Evolutionary conservation across 1,139 yeast species (phyloP).

Genomic region (Debaryomycetaceae sp.): DNA sequence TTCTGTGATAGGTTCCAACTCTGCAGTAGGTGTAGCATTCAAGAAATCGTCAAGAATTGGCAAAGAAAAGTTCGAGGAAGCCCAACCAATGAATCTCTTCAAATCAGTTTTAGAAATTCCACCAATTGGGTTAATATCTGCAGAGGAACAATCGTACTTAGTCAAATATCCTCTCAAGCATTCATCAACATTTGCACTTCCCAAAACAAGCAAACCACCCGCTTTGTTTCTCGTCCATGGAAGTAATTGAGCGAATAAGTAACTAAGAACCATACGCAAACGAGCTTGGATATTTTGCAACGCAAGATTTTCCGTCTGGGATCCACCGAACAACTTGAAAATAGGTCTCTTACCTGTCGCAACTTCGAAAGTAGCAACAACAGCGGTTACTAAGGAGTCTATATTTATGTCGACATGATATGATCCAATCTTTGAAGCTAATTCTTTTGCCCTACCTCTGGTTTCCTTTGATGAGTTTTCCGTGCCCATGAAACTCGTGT

Average conservation of each 20-base stretch:
- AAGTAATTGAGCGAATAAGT: conserved; percentile 85
- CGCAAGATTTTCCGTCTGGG: conserved; percentile 86
- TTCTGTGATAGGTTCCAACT: conserved; percentile 91
- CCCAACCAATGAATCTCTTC: conserved; percentile 80
- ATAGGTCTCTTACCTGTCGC: conserved; percentile 89
- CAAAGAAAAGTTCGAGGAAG: conserved; percentile 61
- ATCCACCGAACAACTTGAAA: conserved; percentile 90
- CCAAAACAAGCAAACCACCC: conserved; percentile 84
- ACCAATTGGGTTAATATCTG: conserved; percentile 96
- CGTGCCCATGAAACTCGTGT: conserved; percentile 95
- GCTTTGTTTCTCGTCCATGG: conserved; percentile 86
- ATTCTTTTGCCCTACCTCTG: conserved; percentile 72
- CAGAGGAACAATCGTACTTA: conserved; percentile 94
- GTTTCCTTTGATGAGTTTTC: conserved; percentile 88
- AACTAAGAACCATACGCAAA: conserved; percentile 88
- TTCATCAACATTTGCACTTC: conserved; percentile 98
- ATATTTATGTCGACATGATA: conserved; percentile 90
- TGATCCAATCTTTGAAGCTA: conserved; percentile 76
- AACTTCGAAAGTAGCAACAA: conserved; percentile 72
- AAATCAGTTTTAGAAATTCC: conserved; percentile 93
- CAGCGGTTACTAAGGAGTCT: conserved; percentile 77
- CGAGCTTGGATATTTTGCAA: conserved; percentile 96
- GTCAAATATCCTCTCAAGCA: conserved; percentile 93
- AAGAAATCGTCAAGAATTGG: conserved; percentile 78
- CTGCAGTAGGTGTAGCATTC: conserved; percentile 95